phyloP scores from a whole-genome alignment of 2,329 filamentous ascomycete genomes.

The Coleophoma crateriformis region DNA sequence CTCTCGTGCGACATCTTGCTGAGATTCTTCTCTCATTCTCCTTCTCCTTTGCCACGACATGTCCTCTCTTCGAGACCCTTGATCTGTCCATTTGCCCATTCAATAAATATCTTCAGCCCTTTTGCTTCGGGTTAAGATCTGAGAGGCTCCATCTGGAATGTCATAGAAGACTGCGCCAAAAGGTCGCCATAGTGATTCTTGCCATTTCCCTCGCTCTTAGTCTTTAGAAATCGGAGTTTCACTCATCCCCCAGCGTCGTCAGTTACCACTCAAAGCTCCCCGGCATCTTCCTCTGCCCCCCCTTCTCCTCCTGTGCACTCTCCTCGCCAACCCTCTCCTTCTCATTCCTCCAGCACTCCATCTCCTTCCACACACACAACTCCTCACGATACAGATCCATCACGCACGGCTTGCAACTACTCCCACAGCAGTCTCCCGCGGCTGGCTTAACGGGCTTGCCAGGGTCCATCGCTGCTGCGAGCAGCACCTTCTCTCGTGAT shows the following conservation, averaged over 20 bases:
- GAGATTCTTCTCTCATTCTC: too few relatives aligned
- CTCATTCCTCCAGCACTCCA: not conserved
- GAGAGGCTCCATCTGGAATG: too few relatives aligned
- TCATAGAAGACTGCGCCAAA: too few relatives aligned
- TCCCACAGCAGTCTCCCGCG: not conserved
- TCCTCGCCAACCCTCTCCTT: not conserved
- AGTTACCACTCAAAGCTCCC: not conserved
- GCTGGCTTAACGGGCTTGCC: not conserved
- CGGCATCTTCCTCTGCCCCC: not conserved
- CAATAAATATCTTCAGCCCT: too few relatives aligned
- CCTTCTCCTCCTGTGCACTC: not conserved
- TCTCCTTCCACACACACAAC: not conserved
- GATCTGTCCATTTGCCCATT: too few relatives aligned
- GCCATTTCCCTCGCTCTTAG: too few relatives aligned
- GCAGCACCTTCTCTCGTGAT: not conserved
- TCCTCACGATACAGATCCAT: not conserved
- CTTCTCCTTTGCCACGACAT: too few relatives aligned
- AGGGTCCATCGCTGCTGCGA: not conserved
- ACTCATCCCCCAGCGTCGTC: too few relatives aligned
- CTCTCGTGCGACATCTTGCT: too few relatives aligned
- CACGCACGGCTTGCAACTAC: not conserved
- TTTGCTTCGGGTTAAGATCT: too few relatives aligned
- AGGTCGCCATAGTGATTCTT: too few relatives aligned
- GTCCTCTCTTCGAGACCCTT: too few relatives aligned
- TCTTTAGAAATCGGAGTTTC: not conserved